Evolutionary conservation across 495 filamentous ascomycete species (phyloP).

Genomic region (Pyronema domesticum): DNA sequence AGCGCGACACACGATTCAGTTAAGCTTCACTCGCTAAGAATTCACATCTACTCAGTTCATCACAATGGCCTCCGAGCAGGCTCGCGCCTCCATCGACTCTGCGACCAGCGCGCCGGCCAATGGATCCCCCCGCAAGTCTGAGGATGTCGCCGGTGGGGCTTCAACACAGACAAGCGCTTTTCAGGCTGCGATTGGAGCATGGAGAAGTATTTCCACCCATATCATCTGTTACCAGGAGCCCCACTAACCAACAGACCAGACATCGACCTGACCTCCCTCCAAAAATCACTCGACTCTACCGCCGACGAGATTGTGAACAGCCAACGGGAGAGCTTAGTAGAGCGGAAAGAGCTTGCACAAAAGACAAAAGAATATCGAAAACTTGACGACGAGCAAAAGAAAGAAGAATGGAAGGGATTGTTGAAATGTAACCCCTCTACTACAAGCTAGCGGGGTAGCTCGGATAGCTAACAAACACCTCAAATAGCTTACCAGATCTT

Average conservation of each 20-base stretch:
- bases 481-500: constrained; percentile 79
- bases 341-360: constrained; percentile 90
- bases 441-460: neutral
- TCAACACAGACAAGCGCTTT: constrained; percentile 32
- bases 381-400: constrained; percentile 75
- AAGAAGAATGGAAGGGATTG: constrained; percentile 71
- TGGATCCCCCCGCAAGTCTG: neutral
- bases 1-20: neutral
- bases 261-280: constrained; percentile 70
- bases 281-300: constrained; percentile 74
- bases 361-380: constrained; percentile 98
- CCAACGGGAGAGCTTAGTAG: constrained; percentile 79
- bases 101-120: neutral
- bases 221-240: constrained; percentile 1
- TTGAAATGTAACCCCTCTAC: constrained; percentile 47
- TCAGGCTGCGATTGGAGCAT: constrained; percentile 83
- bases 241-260: constrained; percentile 36
- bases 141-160: neutral
- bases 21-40: neutral
- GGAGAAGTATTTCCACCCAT: constrained; percentile 53
- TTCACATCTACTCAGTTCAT: neutral
- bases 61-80: constrained; percentile 1
- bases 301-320: constrained; percentile 83
- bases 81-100: constrained; percentile 2
- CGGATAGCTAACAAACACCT: neutral